These are phyloP conservation scores for Rhododendron henanense DNA, from an alignment of 148 eudicot genomes.

Conservation along the genomic window DNA sequence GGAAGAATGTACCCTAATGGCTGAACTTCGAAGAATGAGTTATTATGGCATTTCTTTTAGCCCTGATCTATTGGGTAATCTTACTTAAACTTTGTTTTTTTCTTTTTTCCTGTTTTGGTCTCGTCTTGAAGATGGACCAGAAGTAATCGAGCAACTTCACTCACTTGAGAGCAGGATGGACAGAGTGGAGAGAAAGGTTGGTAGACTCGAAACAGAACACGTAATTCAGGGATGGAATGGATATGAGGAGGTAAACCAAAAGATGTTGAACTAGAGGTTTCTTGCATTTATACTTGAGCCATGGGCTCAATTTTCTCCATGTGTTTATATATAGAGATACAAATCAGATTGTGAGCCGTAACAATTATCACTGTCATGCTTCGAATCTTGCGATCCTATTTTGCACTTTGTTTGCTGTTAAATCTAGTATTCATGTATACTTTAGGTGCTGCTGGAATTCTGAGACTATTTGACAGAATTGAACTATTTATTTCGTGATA, in stretches of 20 bases:
- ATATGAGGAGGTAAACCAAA: neutral
- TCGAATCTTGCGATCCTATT: neutral
- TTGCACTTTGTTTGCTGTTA: neutral
- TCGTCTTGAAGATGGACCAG: neutral
- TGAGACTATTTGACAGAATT: no score
- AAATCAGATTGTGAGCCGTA: neutral
- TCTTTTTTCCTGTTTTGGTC: neutral
- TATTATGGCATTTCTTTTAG: neutral
- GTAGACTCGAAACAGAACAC: neutral
- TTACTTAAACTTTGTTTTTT: neutral
- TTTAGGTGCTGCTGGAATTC: neutral
- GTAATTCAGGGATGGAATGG: neutral
- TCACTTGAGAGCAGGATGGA: neutral
- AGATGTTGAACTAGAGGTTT: neutral
- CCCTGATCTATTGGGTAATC: neutral
- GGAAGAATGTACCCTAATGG: neutral
- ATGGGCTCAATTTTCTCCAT: neutral
- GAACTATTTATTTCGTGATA: neutral
- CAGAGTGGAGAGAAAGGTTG: neutral
- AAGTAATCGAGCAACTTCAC: neutral
- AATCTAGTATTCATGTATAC: neutral
- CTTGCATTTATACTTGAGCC: neutral
- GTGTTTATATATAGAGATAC: neutral
- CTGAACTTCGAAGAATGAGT: neutral
- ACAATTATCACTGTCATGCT: neutral